A percentile compares a stretch with the other conserved stretches of the same genome.
phyloP scores from a whole-genome alignment of 345 rosid genomes.

The Orychophragmus violaceus region DNA sequence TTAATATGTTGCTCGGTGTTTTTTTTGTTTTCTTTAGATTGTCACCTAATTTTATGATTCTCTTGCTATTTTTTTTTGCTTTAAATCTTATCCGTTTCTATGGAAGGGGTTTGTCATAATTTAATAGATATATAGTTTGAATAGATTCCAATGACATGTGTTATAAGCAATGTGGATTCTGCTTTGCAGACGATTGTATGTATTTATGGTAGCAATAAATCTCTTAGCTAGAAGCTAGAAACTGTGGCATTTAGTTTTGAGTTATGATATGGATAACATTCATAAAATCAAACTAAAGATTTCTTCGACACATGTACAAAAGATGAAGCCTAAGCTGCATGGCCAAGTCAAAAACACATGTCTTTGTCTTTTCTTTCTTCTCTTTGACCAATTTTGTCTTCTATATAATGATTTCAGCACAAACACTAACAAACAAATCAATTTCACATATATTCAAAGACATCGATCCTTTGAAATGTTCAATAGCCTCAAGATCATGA shows the following conservation, averaged over 20 bases:
- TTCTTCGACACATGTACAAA: neutral
- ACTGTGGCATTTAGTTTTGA: neutral
- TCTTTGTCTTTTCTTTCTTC: neutral
- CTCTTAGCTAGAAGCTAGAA: neutral
- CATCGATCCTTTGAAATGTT: neutral
- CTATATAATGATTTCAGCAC: neutral
- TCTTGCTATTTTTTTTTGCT: too few relatives aligned
- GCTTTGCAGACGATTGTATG: neutral
- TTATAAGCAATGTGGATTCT: neutral
- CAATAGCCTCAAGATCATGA: neutral
- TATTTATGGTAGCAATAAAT: neutral
- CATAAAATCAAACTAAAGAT: neutral
- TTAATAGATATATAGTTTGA: neutral
- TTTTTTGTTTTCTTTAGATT: neutral
- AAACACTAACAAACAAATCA: neutral
- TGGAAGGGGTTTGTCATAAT: neutral
- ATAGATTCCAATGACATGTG: neutral
- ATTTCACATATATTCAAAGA: neutral
- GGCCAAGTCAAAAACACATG: constrained; percentile 1
- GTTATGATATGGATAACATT: neutral
- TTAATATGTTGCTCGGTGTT: neutral
- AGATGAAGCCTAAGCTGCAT: constrained; percentile 10
- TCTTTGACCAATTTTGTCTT: neutral
- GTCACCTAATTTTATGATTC: neutral
- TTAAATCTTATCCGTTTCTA: too few relatives aligned